A percentile compares a stretch with the other conserved stretches of the same genome.
Conservation (phyloP, 768 basidiomycete species). For the Mycena sanguinolenta region DNA sequence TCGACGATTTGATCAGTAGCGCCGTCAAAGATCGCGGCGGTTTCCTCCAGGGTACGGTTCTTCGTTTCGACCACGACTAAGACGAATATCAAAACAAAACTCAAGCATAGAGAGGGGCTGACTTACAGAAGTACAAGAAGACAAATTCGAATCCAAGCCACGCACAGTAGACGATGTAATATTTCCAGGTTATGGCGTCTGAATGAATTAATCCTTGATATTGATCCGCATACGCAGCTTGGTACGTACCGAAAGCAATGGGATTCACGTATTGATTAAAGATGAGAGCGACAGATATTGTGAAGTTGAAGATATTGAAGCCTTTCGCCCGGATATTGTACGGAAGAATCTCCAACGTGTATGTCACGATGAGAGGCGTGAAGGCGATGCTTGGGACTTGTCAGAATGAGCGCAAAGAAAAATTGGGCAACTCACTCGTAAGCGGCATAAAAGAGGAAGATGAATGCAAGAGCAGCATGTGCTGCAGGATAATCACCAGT, state of each 20-base stretch:
- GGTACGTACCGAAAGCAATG: constrained; percentile 66
- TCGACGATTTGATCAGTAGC: constrained; percentile 52
- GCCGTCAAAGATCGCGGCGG: constrained; percentile 83
- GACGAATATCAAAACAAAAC: background rate
- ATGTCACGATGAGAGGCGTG: constrained; percentile 84
- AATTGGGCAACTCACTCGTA: constrained; percentile 68
- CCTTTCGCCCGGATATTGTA: constrained; percentile 89
- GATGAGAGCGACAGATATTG: constrained; percentile 83
- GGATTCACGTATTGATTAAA: constrained; percentile 94
- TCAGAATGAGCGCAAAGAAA: constrained; percentile 39
- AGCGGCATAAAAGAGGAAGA: constrained; percentile 83
- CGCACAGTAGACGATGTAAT: constrained; percentile 81
- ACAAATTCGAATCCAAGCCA: constrained; percentile 73
- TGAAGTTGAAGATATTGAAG: constrained; percentile 84
- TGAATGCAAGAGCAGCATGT: constrained; percentile 82
- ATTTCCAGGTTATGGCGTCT: constrained; percentile 71
- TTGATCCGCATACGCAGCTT: too few species aligned
- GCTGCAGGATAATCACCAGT: constrained; percentile 64
- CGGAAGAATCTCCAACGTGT: constrained; percentile 91
- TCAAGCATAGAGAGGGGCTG: background rate
- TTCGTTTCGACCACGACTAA: constrained; percentile 72
- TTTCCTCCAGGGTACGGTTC: constrained; percentile 82
- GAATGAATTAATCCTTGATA: background rate
- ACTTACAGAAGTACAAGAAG: constrained; percentile 9
- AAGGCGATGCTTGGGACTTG: background rate